These are phyloP conservation scores for Cladosporium sp. DNA, from an alignment of 2,329 filamentous ascomycete species.

Conservation along the genomic window DNA sequence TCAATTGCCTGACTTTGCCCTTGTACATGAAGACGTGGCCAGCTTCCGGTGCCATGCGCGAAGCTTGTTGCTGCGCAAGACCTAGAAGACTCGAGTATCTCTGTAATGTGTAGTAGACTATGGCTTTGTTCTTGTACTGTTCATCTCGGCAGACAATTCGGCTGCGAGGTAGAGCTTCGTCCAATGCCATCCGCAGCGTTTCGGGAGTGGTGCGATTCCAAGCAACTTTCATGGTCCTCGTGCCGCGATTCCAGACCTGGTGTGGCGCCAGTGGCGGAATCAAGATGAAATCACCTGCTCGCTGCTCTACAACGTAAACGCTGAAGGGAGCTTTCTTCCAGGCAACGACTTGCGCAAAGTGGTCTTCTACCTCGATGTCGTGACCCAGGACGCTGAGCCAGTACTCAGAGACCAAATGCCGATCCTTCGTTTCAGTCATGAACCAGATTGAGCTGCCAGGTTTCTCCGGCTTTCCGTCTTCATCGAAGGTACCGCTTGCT, in stretches of 20 bases:
- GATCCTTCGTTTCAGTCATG: conserved; percentile 95
- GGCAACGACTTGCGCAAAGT: conserved; percentile 91
- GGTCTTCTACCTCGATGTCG: conserved; percentile 93
- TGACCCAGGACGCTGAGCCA: conserved; percentile 90
- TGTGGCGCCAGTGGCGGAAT: conserved; percentile 91
- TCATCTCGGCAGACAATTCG: conserved; percentile 92
- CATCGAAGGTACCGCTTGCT: conserved; percentile 61
- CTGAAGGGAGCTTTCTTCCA: conserved; percentile 94
- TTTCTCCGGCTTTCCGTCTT: conserved; percentile 66
- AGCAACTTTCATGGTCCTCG: conserved; percentile 92
- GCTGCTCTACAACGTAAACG: conserved; percentile 89
- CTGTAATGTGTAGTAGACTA: conserved; percentile 79
- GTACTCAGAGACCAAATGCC: conserved; percentile 85
- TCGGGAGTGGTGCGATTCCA: conserved; percentile 96
- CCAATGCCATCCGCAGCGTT: conserved; percentile 78
- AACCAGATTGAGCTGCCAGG: conserved; percentile 95
- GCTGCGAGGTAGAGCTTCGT: conserved; percentile 83
- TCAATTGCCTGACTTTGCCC: conserved; percentile 63
- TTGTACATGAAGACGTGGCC: conserved; percentile 31
- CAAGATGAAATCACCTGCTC: conserved; percentile 84
- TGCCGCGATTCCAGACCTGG: conserved; percentile 97
- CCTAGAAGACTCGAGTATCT: conserved; percentile 65
- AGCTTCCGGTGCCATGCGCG: conserved; percentile 33
- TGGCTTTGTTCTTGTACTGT: conserved; percentile 98
- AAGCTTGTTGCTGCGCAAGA: conserved; percentile 52